These are phyloP conservation scores for Hymenoscyphus albidus DNA, from an alignment of 2,329 filamentous ascomycete species.

Conservation along the genomic window DNA sequence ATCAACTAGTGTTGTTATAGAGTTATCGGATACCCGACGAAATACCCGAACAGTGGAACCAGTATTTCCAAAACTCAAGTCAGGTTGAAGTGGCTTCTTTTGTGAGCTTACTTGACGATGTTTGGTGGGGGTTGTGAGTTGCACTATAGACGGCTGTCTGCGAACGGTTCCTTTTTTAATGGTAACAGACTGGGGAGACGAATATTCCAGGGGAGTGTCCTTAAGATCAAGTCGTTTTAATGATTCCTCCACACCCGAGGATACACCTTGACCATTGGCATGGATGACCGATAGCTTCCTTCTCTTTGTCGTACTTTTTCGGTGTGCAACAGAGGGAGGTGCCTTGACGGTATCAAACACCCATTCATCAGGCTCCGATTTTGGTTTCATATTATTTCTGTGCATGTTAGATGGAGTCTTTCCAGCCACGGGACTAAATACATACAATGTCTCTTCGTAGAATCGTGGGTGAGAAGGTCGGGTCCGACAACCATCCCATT, in stretches of 20 bases:
- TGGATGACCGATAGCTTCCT: conserved; percentile 56
- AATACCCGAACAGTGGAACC: conserved; percentile 91
- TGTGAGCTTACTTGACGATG: conserved; percentile 28
- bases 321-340: conserved; percentile 54
- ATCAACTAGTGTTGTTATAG: conserved; percentile 32
- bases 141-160: conserved; percentile 37
- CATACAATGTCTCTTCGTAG: conserved; percentile 85
- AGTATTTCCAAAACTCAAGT: conserved; percentile 90
- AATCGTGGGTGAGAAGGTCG: conserved; percentile 71
- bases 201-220: conserved; percentile 55
- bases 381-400: conserved; percentile 61
- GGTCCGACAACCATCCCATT: conserved; percentile 72
- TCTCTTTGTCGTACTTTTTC: conserved; percentile 49
- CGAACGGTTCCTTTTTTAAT: conserved; percentile 56
- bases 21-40: conserved; percentile 75
- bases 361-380: conserved; percentile 78
- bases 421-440: neutral
- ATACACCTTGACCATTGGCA: conserved; percentile 37
- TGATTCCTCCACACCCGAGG: conserved; percentile 48
- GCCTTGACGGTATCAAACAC: conserved; percentile 90
- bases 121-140: conserved; percentile 32
- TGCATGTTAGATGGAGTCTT: conserved; percentile 19
- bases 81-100: conserved; percentile 78
- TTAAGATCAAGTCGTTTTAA: conserved; percentile 58
- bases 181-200: conserved; percentile 52